phyloP scores from a whole-genome alignment of 2,329 filamentous ascomycete genomes.

The Hypoxylon rubiginosum region DNA sequence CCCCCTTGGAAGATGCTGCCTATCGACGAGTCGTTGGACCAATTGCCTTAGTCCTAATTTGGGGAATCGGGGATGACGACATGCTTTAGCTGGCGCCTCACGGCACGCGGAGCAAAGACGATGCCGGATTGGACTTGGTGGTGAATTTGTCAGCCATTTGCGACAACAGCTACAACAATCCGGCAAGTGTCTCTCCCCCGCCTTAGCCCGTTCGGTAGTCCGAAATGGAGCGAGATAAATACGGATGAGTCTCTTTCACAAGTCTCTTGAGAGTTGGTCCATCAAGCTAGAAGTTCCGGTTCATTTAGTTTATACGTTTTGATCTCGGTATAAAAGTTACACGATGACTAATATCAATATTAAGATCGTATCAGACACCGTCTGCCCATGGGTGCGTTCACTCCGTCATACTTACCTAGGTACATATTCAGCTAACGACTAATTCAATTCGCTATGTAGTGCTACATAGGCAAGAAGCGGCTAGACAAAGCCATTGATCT shows the following conservation, averaged over 20 bases:
- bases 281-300: neutral
- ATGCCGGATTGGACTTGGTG: slow-evolving; percentile 25
- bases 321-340: neutral
- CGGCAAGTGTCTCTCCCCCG: slow-evolving; percentile 7
- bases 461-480: slow-evolving; percentile 84
- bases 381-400: slow-evolving; percentile 73
- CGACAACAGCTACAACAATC: neutral
- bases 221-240: slow-evolving; percentile 9
- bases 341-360: slow-evolving; percentile 82
- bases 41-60: slow-evolving; percentile 1
- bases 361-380: slow-evolving; percentile 82
- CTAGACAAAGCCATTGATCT: slow-evolving; percentile 78
- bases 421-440: slow-evolving; percentile 31
- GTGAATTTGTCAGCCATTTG: slow-evolving; percentile 38
- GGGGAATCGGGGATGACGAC: slow-evolving; percentile 25
- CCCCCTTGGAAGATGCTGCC: neutral
- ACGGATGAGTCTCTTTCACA: neutral
- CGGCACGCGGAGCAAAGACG: slow-evolving; percentile 25
- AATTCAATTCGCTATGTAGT: slow-evolving; percentile 58
- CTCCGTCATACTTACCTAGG: neutral
- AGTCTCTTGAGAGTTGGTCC: neutral
- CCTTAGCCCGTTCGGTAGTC: slow-evolving; percentile 14
- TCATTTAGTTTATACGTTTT: neutral
- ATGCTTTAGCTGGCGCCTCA: slow-evolving; percentile 18
- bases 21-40: neutral